Percentiles rank a stretch among this genome's conserved stretches.
Conservation (phyloP, 2,329 filamentous ascomycete genomes). For the Fusarium sp. region DNA sequence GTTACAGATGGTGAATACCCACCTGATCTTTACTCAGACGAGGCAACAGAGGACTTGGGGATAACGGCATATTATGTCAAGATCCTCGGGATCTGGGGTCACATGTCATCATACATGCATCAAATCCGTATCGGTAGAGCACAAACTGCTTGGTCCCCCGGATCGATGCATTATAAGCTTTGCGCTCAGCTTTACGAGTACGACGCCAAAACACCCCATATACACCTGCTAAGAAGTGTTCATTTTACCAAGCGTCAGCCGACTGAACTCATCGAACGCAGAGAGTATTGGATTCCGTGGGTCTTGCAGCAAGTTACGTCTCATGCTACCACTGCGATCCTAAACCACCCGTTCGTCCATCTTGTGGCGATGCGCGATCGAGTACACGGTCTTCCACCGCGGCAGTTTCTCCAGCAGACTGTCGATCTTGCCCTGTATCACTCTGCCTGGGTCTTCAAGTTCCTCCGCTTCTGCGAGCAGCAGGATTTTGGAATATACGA, state of each 20-base stretch:
- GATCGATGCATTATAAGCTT: conserved; percentile 7
- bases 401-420: conserved; percentile 7
- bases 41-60: conserved; percentile 1
- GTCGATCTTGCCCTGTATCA: conserved; percentile 6
- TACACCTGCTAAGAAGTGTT: background rate
- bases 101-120: conserved; percentile 14
- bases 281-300: conserved; percentile 20
- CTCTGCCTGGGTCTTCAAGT: conserved; percentile 14
- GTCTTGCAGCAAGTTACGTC: conserved; percentile 3
- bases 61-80: conserved; percentile 15
- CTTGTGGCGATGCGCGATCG: conserved; percentile 7
- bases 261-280: background rate
- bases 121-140: background rate
- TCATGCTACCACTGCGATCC: background rate
- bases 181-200: conserved; percentile 15
- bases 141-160: conserved; percentile 1
- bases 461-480: background rate
- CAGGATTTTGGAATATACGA: background rate
- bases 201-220: background rate
- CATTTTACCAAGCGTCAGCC: conserved; percentile 3
- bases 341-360: conserved; percentile 17
- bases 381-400: background rate
- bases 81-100: conserved; percentile 1
- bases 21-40: conserved; percentile 13
- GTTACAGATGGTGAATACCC: conserved; percentile 1